Percentiles rank a stretch among this genome's conserved stretches.
Conservation (phyloP, 2,329 filamentous ascomycete species). For the Paracorniculantispora psalliotae region DNA sequence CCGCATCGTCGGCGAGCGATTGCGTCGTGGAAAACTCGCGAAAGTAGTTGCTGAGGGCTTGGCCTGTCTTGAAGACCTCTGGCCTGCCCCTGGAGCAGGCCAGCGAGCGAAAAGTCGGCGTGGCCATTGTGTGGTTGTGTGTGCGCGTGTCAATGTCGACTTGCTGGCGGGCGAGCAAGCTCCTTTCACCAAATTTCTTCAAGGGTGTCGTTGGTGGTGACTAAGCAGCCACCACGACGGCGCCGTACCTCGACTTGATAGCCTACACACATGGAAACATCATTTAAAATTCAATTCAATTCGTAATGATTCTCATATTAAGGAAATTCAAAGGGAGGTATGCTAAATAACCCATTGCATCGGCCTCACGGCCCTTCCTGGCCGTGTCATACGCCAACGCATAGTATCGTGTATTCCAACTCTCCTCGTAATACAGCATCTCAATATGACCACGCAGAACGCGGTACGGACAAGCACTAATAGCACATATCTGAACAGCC, state of each 20-base stretch:
- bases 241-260: too few relatives aligned
- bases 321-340: background rate
- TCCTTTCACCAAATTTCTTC: conserved; percentile 11
- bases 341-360: conserved; percentile 7
- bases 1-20: conserved; percentile 26
- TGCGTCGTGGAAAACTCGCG: conserved; percentile 36
- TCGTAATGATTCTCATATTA: conserved; percentile 8
- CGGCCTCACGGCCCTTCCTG: background rate
- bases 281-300: background rate
- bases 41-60: conserved; percentile 29
- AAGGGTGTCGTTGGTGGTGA: conserved; percentile 3
- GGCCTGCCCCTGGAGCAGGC: conserved; percentile 31
- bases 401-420: conserved; percentile 11
- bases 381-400: background rate
- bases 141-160: background rate
- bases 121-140: conserved; percentile 28
- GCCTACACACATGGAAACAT: too few relatives aligned
- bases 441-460: background rate
- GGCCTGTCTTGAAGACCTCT: conserved; percentile 27
- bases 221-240: background rate
- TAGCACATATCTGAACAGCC: background rate
- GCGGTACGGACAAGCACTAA: background rate
- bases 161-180: background rate
- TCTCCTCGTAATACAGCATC: background rate
- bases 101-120: conserved; percentile 33